Percentiles rank a stretch among this genome's conserved stretches.
phyloP scores from a whole-genome alignment of 768 basidiomycete genomes.

The Suillus clintonianus region DNA sequence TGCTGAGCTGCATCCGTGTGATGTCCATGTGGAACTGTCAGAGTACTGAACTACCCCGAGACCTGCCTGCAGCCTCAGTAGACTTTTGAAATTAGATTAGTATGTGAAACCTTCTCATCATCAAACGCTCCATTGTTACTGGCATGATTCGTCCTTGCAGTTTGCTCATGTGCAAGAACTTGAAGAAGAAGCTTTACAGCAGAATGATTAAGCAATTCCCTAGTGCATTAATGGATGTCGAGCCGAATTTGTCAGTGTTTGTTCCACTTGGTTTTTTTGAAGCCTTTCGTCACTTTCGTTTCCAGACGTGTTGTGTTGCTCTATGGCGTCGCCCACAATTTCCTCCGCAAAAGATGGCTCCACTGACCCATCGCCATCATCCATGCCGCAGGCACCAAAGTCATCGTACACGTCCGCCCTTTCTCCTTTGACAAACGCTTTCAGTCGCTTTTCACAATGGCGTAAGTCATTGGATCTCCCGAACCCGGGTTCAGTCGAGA shows the following conservation, averaged over 20 bases:
- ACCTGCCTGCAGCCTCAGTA: neutral
- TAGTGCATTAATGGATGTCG: neutral
- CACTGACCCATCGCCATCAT: constrained; percentile 38
- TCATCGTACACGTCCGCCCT: constrained; percentile 35
- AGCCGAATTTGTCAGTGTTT: constrained; percentile 18
- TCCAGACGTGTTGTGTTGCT: constrained; percentile 27
- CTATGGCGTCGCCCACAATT: constrained; percentile 48
- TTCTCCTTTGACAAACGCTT: constrained; percentile 65
- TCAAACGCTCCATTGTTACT: neutral
- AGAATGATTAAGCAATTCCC: neutral
- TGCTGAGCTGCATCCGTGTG: neutral
- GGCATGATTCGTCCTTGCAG: neutral
- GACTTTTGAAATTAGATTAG: neutral
- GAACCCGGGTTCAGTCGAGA: constrained; percentile 92
- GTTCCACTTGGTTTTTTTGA: constrained; percentile 38
- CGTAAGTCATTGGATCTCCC: constrained; percentile 79
- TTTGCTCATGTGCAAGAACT: neutral
- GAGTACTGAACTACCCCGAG: too few relatives aligned
- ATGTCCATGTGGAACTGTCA: neutral
- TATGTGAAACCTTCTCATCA: neutral
- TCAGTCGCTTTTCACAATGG: constrained; percentile 79
- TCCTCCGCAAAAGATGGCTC: constrained; percentile 43
- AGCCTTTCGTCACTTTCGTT: constrained; percentile 22
- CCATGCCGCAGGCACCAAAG: constrained; percentile 37
- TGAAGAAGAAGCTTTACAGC: neutral